Conservation (phyloP, 208 protist genomes). For the Phytomonas serpens region DNA sequence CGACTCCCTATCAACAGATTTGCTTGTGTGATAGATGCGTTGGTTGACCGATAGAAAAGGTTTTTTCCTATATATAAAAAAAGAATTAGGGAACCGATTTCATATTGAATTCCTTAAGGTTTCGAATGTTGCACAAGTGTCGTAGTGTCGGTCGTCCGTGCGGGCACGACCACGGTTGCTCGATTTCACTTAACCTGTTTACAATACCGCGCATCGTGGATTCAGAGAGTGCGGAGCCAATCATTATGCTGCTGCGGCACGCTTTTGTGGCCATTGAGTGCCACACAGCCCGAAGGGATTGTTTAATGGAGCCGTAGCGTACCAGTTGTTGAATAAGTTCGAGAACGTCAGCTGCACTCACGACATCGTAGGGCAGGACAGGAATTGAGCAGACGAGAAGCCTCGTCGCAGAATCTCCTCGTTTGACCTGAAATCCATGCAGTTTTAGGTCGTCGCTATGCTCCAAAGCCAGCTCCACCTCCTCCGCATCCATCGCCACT, state of each 20-base stretch:
- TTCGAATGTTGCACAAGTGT: conserved; percentile 35
- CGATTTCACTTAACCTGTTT: conserved; percentile 52
- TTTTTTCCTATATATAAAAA: conserved; percentile 7
- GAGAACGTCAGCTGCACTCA: conserved; percentile 72
- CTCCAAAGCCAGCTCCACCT: conserved; percentile 74
- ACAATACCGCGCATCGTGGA: conserved; percentile 80
- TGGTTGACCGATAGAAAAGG: background rate
- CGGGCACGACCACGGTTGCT: conserved; percentile 94
- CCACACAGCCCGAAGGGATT: conserved; percentile 71
- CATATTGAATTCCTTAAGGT: conserved; percentile 11
- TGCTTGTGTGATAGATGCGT: background rate
- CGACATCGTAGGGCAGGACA: conserved; percentile 79
- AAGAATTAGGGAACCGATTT: background rate
- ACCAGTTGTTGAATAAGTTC: conserved; percentile 83
- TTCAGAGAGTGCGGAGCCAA: conserved; percentile 73
- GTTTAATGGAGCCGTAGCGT: conserved; percentile 45
- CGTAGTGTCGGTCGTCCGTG: conserved; percentile 90
- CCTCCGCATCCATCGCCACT: conserved; percentile 61
- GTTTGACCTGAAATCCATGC: conserved; percentile 85
- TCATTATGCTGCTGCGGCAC: conserved; percentile 91
- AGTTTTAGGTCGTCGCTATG: conserved; percentile 46
- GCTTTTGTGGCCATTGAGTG: conserved; percentile 91
- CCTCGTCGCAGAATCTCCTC: conserved; percentile 40
- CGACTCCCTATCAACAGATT: background rate
- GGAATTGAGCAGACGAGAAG: conserved; percentile 75